Conservation (phyloP, 1,139 yeast species). For the Debaryomyces subglobosus region DNA sequence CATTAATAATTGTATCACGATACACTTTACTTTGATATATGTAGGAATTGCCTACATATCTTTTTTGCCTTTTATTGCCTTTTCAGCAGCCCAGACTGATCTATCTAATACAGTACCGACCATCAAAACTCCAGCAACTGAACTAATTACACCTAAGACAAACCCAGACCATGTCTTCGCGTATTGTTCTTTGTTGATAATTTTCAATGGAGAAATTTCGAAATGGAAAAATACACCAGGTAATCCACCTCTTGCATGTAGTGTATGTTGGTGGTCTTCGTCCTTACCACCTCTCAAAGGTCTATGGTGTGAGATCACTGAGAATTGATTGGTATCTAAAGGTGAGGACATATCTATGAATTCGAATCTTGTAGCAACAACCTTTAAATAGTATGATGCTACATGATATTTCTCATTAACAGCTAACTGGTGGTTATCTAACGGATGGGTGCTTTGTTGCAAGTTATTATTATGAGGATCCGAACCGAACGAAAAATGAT, state of each 20-base stretch:
- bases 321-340: constrained; percentile 88
- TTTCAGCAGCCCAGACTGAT: constrained; percentile 87
- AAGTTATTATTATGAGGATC: constrained; percentile 37
- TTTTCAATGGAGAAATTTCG: constrained; percentile 92
- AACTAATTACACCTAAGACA: constrained; percentile 80
- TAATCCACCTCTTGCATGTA: constrained; percentile 83
- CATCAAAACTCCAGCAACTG: constrained; percentile 91
- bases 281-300: constrained; percentile 87
- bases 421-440: constrained; percentile 55
- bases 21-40: not conserved
- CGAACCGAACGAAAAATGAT: constrained; percentile 84
- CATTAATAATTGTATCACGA: constrained; percentile 7
- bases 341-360: constrained; percentile 49
- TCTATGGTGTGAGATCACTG: constrained; percentile 88
- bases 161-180: constrained; percentile 85
- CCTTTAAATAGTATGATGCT: constrained; percentile 80
- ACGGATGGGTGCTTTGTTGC: constrained; percentile 62
- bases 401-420: constrained; percentile 61
- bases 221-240: constrained; percentile 89
- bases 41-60: constrained; percentile 27
- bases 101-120: constrained; percentile 89
- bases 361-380: constrained; percentile 88
- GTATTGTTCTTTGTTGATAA: constrained; percentile 80
- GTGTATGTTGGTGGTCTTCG: constrained; percentile 84
- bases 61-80: constrained; percentile 76